phyloP scores from a whole-genome alignment of 192 early-diverging fungal species.

The Chytriomyces sp. region DNA sequence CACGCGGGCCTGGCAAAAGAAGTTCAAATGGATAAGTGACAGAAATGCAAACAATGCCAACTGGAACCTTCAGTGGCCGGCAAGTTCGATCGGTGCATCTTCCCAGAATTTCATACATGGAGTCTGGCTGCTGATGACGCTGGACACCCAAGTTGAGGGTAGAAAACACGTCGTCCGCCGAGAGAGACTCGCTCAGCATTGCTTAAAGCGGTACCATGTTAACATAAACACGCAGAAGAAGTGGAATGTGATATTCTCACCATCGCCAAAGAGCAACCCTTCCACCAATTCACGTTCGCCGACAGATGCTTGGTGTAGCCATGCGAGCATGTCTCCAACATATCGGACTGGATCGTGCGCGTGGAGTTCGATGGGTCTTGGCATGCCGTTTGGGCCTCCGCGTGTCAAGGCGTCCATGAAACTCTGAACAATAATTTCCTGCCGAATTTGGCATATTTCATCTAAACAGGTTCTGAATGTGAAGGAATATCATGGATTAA shows the following conservation, averaged over 20 bases:
- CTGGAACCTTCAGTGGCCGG: constrained; percentile 76
- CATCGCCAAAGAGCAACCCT: constrained; percentile 57
- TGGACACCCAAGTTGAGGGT: constrained; percentile 12
- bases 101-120: constrained; percentile 56
- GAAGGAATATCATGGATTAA: background rate
- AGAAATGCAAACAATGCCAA: background rate
- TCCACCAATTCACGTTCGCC: constrained; percentile 89
- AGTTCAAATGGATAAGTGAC: background rate
- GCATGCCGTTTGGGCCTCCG: constrained; percentile 77
- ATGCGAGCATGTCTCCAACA: constrained; percentile 95
- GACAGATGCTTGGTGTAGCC: constrained; percentile 92
- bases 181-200: background rate
- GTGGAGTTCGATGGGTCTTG: constrained; percentile 90
- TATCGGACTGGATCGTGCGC: constrained; percentile 91
- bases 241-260: background rate
- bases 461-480: constrained; percentile 67
- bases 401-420: constrained; percentile 78
- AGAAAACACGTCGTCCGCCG: constrained; percentile 23
- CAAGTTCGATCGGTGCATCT: constrained; percentile 74
- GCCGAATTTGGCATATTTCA: constrained; percentile 72
- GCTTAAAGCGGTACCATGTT: background rate
- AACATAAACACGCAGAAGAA: background rate
- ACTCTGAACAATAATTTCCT: constrained; percentile 65
- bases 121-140: constrained; percentile 9
- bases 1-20: constrained; percentile 65